phyloP scores from a whole-genome alignment of 1,284 basidiomycete genomes.

The Puccinia brachypodii region DNA sequence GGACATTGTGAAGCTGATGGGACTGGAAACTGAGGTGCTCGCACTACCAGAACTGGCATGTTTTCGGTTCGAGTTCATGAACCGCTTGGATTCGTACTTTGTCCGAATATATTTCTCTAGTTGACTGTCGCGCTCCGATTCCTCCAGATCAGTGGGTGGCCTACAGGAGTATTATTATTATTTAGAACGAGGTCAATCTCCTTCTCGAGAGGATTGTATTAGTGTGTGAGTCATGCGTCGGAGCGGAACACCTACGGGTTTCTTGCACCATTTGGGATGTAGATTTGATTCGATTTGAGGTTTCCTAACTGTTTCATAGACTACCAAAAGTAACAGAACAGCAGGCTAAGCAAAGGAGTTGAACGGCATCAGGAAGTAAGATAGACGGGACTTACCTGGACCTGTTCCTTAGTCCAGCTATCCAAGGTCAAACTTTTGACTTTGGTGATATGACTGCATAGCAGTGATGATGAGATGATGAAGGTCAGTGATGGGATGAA shows the following conservation, averaged over 20 bases:
- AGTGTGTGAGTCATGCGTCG: too few species aligned
- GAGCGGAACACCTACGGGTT: conserved; percentile 51
- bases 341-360: background rate
- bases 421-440: conserved; percentile 58
- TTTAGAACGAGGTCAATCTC: background rate
- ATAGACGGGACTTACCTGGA: too few species aligned
- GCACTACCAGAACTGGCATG: background rate
- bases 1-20: too few species aligned
- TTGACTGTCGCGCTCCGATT: conserved; percentile 56
- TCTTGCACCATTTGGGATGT: conserved; percentile 55
- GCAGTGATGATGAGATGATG: background rate
- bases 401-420: too few species aligned
- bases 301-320: conserved; percentile 57
- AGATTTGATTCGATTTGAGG: conserved; percentile 53
- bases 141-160: conserved; percentile 57
- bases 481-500: background rate
- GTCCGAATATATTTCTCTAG: conserved; percentile 57
- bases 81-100: conserved; percentile 56
- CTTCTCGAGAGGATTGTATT: too few species aligned
- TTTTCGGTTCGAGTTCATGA: conserved; percentile 1
- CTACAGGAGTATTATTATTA: conserved; percentile 27
- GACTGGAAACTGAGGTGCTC: background rate
- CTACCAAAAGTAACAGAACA: conserved; percentile 19
- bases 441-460: conserved; percentile 55
- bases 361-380: too few species aligned